Evolutionary conservation across 2,329 filamentous ascomycete genomes (phyloP).

Genomic region (Penicillium freii): DNA sequence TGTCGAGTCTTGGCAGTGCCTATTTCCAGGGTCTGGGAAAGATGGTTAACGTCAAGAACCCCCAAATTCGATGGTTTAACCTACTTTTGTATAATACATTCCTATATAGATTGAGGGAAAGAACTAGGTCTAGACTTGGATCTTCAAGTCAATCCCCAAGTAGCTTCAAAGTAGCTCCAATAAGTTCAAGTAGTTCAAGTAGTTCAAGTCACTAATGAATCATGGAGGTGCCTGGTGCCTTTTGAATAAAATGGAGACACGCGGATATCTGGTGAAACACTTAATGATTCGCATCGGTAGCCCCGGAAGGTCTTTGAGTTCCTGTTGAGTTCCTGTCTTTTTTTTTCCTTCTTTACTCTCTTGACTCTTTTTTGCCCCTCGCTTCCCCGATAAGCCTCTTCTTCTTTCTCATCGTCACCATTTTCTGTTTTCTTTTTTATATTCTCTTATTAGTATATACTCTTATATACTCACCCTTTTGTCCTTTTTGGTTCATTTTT

Average conservation of each 20-base stretch:
- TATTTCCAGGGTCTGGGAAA: conserved; percentile 9
- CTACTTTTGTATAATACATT: neutral
- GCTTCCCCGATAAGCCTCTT: conserved; percentile 37
- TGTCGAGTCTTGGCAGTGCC: conserved; percentile 3
- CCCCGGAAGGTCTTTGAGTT: conserved; percentile 22
- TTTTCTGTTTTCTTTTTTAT: conserved; percentile 11
- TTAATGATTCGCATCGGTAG: conserved; percentile 27
- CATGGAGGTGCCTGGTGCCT: conserved; percentile 29
- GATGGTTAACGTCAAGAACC: conserved; percentile 25
- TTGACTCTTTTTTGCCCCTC: conserved; percentile 16
- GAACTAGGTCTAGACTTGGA: conserved; percentile 3
- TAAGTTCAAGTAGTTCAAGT: neutral
- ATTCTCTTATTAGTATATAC: neutral
- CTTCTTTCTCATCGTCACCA: conserved; percentile 29
- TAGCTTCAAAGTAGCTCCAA: neutral
- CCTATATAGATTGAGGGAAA: neutral
- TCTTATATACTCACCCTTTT: neutral
- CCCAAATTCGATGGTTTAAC: neutral
- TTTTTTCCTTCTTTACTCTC: neutral
- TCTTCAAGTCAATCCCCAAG: neutral
- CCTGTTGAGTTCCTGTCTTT: conserved; percentile 7
- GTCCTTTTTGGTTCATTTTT: conserved; percentile 2
- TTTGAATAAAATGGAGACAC: conserved; percentile 10
- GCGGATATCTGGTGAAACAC: conserved; percentile 26
- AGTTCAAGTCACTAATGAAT: conserved; percentile 16